phyloP scores from a whole-genome alignment of 371 early-diverging fungal genomes.

The Capniomyces stellatus region DNA sequence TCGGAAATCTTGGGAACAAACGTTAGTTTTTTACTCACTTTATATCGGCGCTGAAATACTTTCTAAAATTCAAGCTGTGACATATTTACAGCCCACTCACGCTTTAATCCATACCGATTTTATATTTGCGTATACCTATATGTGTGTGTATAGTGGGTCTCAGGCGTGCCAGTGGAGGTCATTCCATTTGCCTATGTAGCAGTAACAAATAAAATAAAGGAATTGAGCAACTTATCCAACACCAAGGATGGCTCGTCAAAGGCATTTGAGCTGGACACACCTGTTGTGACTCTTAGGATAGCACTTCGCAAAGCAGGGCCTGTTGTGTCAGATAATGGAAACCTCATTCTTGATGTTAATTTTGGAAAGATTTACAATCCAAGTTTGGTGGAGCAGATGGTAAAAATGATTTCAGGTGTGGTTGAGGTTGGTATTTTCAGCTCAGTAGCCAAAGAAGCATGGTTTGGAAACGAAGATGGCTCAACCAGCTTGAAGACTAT shows the following conservation, averaged over 20 bases:
- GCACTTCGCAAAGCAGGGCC: constrained; percentile 82
- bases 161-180: constrained; percentile 82
- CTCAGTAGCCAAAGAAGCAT: constrained; percentile 60
- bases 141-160: constrained; percentile 34
- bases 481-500: constrained; percentile 17
- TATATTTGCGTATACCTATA: neutral
- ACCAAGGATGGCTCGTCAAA: constrained; percentile 1
- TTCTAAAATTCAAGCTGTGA: neutral
- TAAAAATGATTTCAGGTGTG: constrained; percentile 64
- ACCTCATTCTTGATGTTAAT: constrained; percentile 72
- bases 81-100: neutral
- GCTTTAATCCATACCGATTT: neutral
- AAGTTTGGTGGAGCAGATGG: constrained; percentile 27
- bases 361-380: constrained; percentile 55
- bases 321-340: constrained; percentile 87
- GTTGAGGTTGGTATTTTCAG: constrained; percentile 85
- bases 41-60: neutral
- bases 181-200: constrained; percentile 55
- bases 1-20: constrained; percentile 50
- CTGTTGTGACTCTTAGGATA: constrained; percentile 53
- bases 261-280: constrained; percentile 23
- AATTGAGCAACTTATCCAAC: neutral
- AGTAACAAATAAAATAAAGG: constrained; percentile 26
- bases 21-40: constrained; percentile 22
- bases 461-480: constrained; percentile 66